Percentiles rank a stretch among this genome's conserved stretches.
These are phyloP conservation scores for Pseudognaphalium luteoalbum DNA, from an alignment of 129 eudicot genomes.

Conservation along the genomic window DNA sequence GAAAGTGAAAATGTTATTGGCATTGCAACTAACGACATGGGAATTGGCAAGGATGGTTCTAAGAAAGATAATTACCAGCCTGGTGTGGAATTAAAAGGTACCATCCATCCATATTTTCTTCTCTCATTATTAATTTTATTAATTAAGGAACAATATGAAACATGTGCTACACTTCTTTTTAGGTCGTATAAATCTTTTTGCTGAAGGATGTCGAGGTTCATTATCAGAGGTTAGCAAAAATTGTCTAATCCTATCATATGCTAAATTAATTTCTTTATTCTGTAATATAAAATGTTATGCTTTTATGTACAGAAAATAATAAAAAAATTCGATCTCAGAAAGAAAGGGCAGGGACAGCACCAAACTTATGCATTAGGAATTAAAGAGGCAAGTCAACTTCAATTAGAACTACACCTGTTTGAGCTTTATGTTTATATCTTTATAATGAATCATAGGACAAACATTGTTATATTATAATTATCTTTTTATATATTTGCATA, in stretches of 20 bases:
- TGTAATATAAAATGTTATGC: neutral
- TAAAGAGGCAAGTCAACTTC: slow-evolving; percentile 67
- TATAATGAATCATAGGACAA: neutral
- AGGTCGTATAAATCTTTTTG: slow-evolving; percentile 82
- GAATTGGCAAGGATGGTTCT: slow-evolving; percentile 80
- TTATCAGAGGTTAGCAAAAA: slow-evolving; percentile 77
- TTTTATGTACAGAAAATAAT: slow-evolving; percentile 61
- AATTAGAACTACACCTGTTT: neutral
- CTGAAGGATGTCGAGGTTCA: slow-evolving; percentile 99
- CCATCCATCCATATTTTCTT: slow-evolving; percentile 16
- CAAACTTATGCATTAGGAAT: slow-evolving; percentile 97
- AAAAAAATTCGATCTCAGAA: slow-evolving; percentile 65
- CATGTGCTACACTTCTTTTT: slow-evolving; percentile 18
- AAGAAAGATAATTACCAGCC: slow-evolving; percentile 77
- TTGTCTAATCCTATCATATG: slow-evolving; percentile 14
- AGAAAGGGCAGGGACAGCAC: slow-evolving; percentile 86
- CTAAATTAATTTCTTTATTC: slow-evolving; percentile 1
- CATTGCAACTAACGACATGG: slow-evolving; percentile 97
- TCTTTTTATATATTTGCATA: neutral
- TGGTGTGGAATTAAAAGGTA: slow-evolving; percentile 92
- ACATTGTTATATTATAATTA: neutral
- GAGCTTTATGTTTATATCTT: neutral
- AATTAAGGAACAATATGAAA: slow-evolving; percentile 4
- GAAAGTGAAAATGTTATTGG: slow-evolving; percentile 68
- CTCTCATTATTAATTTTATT: neutral